phyloP scores from a whole-genome alignment of 495 filamentous ascomycete genomes.

The Penicillium paxilli region DNA sequence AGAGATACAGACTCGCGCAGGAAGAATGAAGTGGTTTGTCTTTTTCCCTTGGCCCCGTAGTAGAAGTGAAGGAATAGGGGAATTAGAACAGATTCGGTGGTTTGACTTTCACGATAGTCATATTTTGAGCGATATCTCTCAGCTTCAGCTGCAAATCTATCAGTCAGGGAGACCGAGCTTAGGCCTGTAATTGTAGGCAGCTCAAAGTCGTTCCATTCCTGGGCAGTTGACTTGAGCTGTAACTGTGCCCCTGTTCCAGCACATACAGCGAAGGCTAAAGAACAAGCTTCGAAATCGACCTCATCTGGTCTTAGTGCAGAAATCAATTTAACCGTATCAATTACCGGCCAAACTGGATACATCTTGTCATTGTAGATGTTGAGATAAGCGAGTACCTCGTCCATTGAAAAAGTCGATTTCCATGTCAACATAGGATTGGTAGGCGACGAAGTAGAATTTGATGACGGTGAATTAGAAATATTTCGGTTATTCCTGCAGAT shows the following conservation, averaged over 20 bases:
- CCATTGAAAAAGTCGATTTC: neutral
- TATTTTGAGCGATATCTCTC: neutral
- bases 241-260: neutral
- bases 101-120: constrained; percentile 1
- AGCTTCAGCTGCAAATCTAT: constrained; percentile 1
- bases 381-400: neutral
- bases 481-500: neutral
- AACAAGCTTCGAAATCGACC: neutral
- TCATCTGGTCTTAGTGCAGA: neutral
- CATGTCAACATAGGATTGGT: too few relatives aligned
- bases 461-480: neutral
- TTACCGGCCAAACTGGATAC: neutral
- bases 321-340: neutral
- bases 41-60: neutral
- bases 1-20: neutral
- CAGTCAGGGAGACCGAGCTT: neutral
- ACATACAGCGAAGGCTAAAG: neutral
- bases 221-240: neutral
- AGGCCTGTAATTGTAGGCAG: neutral
- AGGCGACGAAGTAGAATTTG: too few relatives aligned
- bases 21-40: neutral
- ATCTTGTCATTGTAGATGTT: neutral
- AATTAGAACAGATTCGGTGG: neutral
- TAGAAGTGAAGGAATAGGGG: constrained; percentile 2
- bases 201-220: neutral